A percentile compares a stretch with the other conserved stretches of the same genome.
These are phyloP conservation scores for Pelargonium fulgidum DNA, from an alignment of 441 rosid species.

Conservation along the genomic window DNA sequence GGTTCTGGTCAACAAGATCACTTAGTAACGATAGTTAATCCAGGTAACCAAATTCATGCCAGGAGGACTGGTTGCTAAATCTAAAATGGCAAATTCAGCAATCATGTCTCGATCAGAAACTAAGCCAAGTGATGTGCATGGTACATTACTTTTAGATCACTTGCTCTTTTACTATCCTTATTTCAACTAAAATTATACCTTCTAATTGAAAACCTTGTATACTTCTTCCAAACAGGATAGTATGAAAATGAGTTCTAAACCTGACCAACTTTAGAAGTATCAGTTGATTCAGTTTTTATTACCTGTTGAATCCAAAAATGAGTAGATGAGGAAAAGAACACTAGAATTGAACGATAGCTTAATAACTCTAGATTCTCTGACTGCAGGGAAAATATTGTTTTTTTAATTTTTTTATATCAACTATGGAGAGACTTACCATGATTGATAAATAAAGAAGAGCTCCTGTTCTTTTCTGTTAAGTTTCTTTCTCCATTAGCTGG, in stretches of 20 bases:
- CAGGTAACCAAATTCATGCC: neutral
- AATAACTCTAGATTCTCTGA: neutral
- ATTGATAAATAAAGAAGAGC: slow-evolving; percentile 33
- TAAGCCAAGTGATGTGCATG: too few species aligned
- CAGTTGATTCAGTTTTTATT: too few species aligned
- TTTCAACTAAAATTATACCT: too few species aligned
- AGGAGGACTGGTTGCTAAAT: neutral
- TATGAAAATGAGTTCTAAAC: too few species aligned
- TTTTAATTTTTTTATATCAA: neutral
- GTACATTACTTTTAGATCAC: too few species aligned
- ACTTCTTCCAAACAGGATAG: too few species aligned
- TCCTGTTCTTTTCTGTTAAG: slow-evolving; percentile 30
- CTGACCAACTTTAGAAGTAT: too few species aligned
- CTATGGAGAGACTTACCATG: slow-evolving; percentile 32
- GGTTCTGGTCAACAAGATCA: neutral
- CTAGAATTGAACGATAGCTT: neutral
- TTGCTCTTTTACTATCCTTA: too few species aligned
- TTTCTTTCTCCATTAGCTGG: slow-evolving; percentile 27
- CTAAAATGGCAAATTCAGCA: neutral
- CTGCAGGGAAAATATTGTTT: neutral
- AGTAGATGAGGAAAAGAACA: neutral
- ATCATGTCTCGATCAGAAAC: neutral
- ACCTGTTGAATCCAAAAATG: too few species aligned
- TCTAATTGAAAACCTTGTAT: too few species aligned
- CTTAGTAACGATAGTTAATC: neutral